Evolutionary conservation across 208 protist genomes (phyloP), one percentile per base, ranked within the genome.

Genomic region (Naegleria gruberi): DNA sequence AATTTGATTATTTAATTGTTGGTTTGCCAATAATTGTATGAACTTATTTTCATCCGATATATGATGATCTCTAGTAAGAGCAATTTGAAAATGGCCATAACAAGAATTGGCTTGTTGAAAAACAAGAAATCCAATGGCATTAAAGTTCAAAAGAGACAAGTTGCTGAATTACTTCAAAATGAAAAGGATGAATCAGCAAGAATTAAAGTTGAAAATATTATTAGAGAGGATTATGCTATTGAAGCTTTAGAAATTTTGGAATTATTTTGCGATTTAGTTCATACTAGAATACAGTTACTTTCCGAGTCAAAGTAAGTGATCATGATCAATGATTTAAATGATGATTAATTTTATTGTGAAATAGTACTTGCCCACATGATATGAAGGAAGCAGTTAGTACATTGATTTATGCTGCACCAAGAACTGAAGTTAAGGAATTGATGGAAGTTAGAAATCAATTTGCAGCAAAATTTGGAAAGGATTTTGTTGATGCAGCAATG

Each of bases 151-250:
- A 42, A 44, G 26, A 65, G 85, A 89, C 34, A 89, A 77, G 37
- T 77, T 45, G 85, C 85, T 44, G 34, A 89, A 74, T 74, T 89
- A 74, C 34, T 89, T 7, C 4, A n/a, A 57, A 10, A 44, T 6
- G 47, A 74, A 45, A 89, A 89, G 19, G 47, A 65, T 74, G 85
- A 89, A 89, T 77, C 37, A 26, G 85, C 85, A 8, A 89, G 85
- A 74, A 89, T 89, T 45, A 89, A 89, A 74, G 85, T 89, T 34
- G 47, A 89, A 87, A 87, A 87, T 84, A 45, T 84, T n/a, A 84
- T 84, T 45, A 43, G 81, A 45, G 81, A 84, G 37, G 81, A 84
- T 84, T 84, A 45, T 84, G 41, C 41, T 17, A 84, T 84, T 45
- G 81, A 84, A 73, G 85, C 85, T 34, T 44, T 89, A 0, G 85